Base-by-base conservation (phyloP, 1,284 basidiomycete species). In the Schizophyllum amplum region DNA sequence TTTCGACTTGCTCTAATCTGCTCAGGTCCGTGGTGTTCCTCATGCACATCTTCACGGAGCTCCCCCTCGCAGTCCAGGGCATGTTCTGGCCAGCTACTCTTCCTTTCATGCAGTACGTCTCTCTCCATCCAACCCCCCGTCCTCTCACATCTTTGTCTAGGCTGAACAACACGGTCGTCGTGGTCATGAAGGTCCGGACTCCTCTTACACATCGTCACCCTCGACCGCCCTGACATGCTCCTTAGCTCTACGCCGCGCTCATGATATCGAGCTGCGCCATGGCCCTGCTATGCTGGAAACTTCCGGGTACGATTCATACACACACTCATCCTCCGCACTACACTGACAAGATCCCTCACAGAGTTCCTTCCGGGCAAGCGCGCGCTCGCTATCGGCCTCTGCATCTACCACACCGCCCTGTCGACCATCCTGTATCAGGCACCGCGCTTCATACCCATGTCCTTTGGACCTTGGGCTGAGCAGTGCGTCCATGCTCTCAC, bases 361-460 rank as follows among this genome's bases (percentile, higher is more conserved):
- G 90, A 93, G 64, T 91, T 89, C 69, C 72, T 92, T 4, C 91
- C 91, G 0, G 89, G 90, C 6, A 93, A 93, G 71, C 82, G 90
- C 17, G 91, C 88, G 0, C 71, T 90, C 2, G 90, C 87, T 0
- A 83, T 92, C 53, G 81, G 77, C 13, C 77, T 93, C 4, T 84
- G 87, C 59, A 65, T 92, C 11, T 92, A 92, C 68, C 91, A 93
- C 67, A 84, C 78, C 62, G 72, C 85, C 24, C 79, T 79, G 46
- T 90, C 89, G 0, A 90, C 88, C 0, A 71, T 92, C 47, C 78
- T 92, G 53, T 86, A 82, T 68, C 82, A 87, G 61, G 78, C 87
- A 0, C 89, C 89, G 0, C 82, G 89, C 23, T 87, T 93, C 66
- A 85, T 93, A 58, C 87, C 89, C 13, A 75, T 82, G 59, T 76